Evolutionary conservation across 2,329 filamentous ascomycete genomes (phyloP).

Genomic region (Whalleya microplaca): DNA sequence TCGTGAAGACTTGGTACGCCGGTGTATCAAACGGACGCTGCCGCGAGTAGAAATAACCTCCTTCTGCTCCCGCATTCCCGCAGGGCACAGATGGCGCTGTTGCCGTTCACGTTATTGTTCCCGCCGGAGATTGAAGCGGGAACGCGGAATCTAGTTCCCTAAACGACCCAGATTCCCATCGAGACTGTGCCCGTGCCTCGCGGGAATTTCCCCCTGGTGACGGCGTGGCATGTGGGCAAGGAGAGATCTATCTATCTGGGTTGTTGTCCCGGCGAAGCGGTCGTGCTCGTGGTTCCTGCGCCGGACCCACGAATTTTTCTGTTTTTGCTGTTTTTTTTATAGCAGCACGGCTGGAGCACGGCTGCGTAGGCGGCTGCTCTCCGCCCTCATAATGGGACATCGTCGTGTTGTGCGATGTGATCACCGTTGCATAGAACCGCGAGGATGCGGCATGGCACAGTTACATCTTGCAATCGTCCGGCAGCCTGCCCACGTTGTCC

Average conservation of each 20-base stretch:
- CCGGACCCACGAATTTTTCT: not conserved
- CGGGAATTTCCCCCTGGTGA: constrained; percentile 7
- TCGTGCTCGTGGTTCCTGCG: not conserved
- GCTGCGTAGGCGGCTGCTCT: not conserved
- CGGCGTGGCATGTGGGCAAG: constrained; percentile 7
- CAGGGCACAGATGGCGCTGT: not conserved
- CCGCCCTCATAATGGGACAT: not conserved
- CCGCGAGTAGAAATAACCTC: not conserved
- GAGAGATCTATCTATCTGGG: constrained; percentile 6
- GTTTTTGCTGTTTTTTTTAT: too few relatives aligned
- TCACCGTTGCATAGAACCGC: not conserved
- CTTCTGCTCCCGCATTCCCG: not conserved
- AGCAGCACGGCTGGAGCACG: not conserved
- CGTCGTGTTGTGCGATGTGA: not conserved
- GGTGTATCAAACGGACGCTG: not conserved
- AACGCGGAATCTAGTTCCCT: too few relatives aligned
- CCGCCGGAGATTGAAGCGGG: constrained; percentile 2
- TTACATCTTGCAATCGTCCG: not conserved
- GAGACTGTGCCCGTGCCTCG: constrained; percentile 3
- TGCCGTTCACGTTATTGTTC: not conserved
- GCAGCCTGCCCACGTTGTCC: not conserved
- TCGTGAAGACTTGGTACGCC: not conserved
- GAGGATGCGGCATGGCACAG: constrained; percentile 1
- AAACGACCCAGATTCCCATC: not conserved
- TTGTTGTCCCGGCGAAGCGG: constrained; percentile 6